Conservation (phyloP, 352 stramenopile genomes). For the Globisporangium uncinulatum region DNA sequence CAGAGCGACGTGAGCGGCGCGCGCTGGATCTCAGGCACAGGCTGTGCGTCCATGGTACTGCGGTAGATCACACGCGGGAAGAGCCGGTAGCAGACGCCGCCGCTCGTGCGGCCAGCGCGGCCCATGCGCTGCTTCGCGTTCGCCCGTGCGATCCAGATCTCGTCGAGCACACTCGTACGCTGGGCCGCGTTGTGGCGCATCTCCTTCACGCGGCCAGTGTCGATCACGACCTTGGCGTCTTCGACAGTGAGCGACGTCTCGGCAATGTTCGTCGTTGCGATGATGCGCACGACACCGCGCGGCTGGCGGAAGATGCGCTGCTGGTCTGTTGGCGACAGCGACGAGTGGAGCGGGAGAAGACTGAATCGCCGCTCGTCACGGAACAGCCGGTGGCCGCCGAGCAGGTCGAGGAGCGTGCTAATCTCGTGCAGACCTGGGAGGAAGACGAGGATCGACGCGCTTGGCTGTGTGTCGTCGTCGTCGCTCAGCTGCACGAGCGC, state of each 20-base stretch:
- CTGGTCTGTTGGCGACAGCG: constrained; percentile 92
- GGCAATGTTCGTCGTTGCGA: constrained; percentile 96
- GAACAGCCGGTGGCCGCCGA: constrained; percentile 53
- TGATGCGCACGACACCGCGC: constrained; percentile 82
- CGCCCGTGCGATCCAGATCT: constrained; percentile 89
- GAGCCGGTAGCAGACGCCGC: constrained; percentile 87
- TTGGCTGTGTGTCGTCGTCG: constrained; percentile 10
- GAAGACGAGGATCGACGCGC: constrained; percentile 94
- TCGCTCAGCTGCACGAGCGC: constrained; percentile 23
- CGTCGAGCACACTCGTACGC: constrained; percentile 86
- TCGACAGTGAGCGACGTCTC: constrained; percentile 96
- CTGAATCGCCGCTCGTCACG: constrained; percentile 44
- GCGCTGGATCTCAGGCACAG: constrained; percentile 94
- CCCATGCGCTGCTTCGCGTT: constrained; percentile 88
- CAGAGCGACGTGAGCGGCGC: constrained; percentile 94
- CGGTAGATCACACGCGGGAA: constrained; percentile 79
- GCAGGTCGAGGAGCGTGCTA: constrained; percentile 65
- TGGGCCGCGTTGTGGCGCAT: constrained; percentile 75
- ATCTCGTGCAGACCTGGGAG: constrained; percentile 95
- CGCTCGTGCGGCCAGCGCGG: constrained; percentile 90
- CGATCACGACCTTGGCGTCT: constrained; percentile 93
- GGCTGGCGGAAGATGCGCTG: constrained; percentile 87
- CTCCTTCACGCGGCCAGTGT: constrained; percentile 94
- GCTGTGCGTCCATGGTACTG: constrained; percentile 68
- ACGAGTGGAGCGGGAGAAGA: constrained; percentile 92